These are phyloP conservation scores for Aquilaria yunnanensis DNA, from an alignment of 345 rosid species.

Conservation along the genomic window DNA sequence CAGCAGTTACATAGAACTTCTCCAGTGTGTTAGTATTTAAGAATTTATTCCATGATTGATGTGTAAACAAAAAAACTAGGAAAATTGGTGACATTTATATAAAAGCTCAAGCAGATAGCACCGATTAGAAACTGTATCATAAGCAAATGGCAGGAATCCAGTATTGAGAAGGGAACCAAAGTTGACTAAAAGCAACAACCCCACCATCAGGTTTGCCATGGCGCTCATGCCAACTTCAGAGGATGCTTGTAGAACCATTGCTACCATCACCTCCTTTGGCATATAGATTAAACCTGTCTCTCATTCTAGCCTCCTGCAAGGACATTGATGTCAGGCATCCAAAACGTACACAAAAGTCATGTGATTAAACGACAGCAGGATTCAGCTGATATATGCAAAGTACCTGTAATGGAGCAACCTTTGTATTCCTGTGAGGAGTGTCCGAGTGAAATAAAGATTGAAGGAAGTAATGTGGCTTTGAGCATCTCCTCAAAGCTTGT, in stretches of 20 bases:
- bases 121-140: no score
- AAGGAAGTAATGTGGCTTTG: conserved; percentile 29
- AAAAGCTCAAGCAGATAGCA: no score
- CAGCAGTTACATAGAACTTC: no score
- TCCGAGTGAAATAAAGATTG: conserved; percentile 30
- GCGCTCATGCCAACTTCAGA: conserved; percentile 40
- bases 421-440: conserved; percentile 30
- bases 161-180: no score
- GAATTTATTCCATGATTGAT: no score
- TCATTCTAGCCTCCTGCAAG: conserved; percentile 64
- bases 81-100: no score
- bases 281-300: conserved; percentile 37
- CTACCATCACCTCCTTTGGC: conserved; percentile 73
- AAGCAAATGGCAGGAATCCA: no score
- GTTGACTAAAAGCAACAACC: no score
- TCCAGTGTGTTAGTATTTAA: no score
- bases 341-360: no score
- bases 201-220: conserved; percentile 58
- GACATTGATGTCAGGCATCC: no score
- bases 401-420: conserved; percentile 61
- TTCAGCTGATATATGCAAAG: neutral
- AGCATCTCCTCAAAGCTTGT: conserved; percentile 21
- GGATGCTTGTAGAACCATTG: conserved; percentile 46
- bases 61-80: no score
- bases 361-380: neutral